Evolutionary conservation across 2,329 filamentous ascomycete genomes (phyloP), one percentile per base, ranked within the genome.

Genomic region (Nemania sp.): DNA sequence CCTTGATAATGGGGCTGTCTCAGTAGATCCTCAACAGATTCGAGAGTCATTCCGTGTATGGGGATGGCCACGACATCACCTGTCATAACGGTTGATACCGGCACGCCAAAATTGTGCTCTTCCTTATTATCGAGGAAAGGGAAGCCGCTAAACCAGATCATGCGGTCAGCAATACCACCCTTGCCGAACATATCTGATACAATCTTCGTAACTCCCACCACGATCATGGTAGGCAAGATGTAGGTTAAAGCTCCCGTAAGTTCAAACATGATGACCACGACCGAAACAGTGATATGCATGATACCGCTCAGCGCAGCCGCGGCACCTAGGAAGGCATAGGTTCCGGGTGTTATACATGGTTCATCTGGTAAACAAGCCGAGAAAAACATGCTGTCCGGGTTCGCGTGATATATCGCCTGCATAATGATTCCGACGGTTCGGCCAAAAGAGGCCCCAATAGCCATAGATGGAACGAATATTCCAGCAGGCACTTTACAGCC

Each of bases 211-310:
- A 98, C 92, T 56, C 96, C 96, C 2, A 98, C 96, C 0, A 98
- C 96, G 74, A 99, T 98, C 96, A 99, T 99, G 15, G 95, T 98
- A 0, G 96, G 96, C 29, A 99, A 83, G 72, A 99, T 98, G 77
- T 99, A 99, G 1, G 94, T 97, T 68, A 98, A 83, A 6, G 96
- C 96, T n/a, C 96, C 96, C 0, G 96, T 99, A 56, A 99, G 87
- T 80, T 99, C 96, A 77, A 98, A 98, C 96, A 99, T 98, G 80
- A 99, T 99, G 76, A 99, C 96, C 1, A 98, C 95, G 10, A 99
- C 94, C 0, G 94, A 97, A 18, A 99, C 90, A 0, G 95, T 98
- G 70, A 99, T 92, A 80, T 98, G 96, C 95, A 98, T 99, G 77
- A 98, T 98, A 10, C 96, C 96, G 78, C 92, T 95, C 26, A 99